Conservation (phyloP, 805 yeast species). For the Yamadazyma takamatsuzukensis region DNA sequence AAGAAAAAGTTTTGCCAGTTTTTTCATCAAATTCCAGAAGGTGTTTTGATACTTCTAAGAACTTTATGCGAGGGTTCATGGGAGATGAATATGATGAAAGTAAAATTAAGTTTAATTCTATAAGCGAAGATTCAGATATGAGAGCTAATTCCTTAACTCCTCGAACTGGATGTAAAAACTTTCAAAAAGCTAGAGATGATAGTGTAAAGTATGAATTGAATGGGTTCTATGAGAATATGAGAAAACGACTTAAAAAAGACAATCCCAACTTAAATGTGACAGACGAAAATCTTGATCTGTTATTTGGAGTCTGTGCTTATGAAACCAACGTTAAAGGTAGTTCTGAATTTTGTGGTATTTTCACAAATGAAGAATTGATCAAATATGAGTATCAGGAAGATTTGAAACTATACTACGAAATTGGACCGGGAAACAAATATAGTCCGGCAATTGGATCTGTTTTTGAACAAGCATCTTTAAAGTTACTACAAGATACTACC, state of each 20-base stretch:
- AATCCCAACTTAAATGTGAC: constrained; percentile 44
- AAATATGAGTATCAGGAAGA: constrained; percentile 62
- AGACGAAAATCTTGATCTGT: constrained; percentile 44
- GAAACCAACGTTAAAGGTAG: constrained; percentile 69
- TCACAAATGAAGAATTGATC: constrained; percentile 67
- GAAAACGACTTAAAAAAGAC: constrained; percentile 1
- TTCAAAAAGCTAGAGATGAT: constrained; percentile 9
- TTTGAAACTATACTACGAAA: constrained; percentile 52
- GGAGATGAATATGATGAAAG: constrained; percentile 34
- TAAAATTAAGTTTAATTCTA: constrained; percentile 27
- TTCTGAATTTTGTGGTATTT: constrained; percentile 61
- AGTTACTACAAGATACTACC: constrained; percentile 38
- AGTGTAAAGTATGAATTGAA: constrained; percentile 33
- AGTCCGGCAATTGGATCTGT: constrained; percentile 60
- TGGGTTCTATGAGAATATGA: constrained; percentile 53
- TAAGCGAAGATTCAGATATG: constrained; percentile 42
- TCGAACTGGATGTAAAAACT: constrained; percentile 39
- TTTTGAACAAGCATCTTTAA: constrained; percentile 42
- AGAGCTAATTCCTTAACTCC: constrained; percentile 65
- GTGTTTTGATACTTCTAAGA: constrained; percentile 50
- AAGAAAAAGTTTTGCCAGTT: constrained; percentile 38
- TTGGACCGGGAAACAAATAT: constrained; percentile 60
- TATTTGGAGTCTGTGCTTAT: constrained; percentile 68
- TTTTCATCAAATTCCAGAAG: constrained; percentile 55
- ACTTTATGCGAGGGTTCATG: constrained; percentile 58